Evolutionary conservation across 2,329 filamentous ascomycete genomes (phyloP).

Genomic region (Graphilbum ipis-grandicollis): DNA sequence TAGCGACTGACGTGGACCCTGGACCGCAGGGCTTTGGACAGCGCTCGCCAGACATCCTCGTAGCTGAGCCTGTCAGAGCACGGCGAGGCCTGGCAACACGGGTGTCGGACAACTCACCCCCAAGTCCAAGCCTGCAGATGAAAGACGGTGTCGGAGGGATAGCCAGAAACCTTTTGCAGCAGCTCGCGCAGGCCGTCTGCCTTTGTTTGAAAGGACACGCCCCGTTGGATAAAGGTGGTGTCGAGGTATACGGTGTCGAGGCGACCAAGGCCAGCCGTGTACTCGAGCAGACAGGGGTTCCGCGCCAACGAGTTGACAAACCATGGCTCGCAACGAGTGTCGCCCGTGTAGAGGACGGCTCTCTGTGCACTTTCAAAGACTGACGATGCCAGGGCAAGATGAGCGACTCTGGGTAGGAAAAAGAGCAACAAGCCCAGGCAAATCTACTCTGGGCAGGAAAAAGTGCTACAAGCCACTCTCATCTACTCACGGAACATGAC

Average conservation of each 20-base stretch:
- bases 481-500: slow-evolving; percentile 62
- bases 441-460: too few species aligned
- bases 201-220: slow-evolving; percentile 39
- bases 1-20: slow-evolving; percentile 70
- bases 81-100: too few species aligned
- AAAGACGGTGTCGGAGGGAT: slow-evolving; percentile 60
- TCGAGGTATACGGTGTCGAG: slow-evolving; percentile 81
- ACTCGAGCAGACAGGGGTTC: slow-evolving; percentile 60
- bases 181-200: slow-evolving; percentile 62
- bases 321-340: slow-evolving; percentile 74
- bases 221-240: slow-evolving; percentile 47
- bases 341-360: slow-evolving; percentile 74
- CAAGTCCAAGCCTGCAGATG: slow-evolving; percentile 85
- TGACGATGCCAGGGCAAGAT: slow-evolving; percentile 9
- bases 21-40: slow-evolving; percentile 52
- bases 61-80: slow-evolving; percentile 30
- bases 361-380: slow-evolving; percentile 59
- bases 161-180: slow-evolving; percentile 46
- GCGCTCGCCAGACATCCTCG: slow-evolving; percentile 76
- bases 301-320: slow-evolving; percentile 60
- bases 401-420: too few species aligned
- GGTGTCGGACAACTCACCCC: slow-evolving; percentile 22
- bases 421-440: too few species aligned
- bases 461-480: too few species aligned
- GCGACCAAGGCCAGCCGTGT: slow-evolving; percentile 43